Base-by-base conservation (phyloP, 768 basidiomycete species). In the Leccinum truebloodii region DNA sequence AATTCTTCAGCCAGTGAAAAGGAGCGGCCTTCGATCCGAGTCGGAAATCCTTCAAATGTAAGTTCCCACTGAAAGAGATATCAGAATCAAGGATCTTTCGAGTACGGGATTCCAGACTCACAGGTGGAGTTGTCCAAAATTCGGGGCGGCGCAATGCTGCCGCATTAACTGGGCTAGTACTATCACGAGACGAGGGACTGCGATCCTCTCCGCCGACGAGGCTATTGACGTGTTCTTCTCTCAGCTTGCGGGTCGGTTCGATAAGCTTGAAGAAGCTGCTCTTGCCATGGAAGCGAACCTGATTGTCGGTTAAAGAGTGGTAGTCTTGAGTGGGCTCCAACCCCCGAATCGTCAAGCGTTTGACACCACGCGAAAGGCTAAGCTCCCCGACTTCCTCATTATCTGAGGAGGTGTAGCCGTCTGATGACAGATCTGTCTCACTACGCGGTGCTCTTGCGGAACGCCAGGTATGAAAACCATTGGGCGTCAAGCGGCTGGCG, bases 81-180 rank as follows among this genome's bases (percentile, higher is more conserved):
- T 59, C 0, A 41, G 49, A 34, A 41, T 60, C 14, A 28, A 34
- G 13, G 12, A 34, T 35, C 28, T 44, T 24, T 44, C 30, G 35
- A 54, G 52, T 26, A 32, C n/a, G 24, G 49, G 22, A 37, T 12
- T 41, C 16, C 3, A 26, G 46, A 74, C 84, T 62, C 66, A 87
- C 87, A 34, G 75, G 66, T n/a, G 83, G 83, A 49, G 82, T 77
- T n/a, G 69, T 67, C 87, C 87, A 89, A 62, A 83, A 87, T 67
- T 80, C 68, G 0, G 76, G 76, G 22, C 87, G 77, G 32, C 79
- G 74, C 26, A 55, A 63, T 26, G 67, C 63, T 41, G 70, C 67
- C 20, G 61, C 63, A 26, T 69, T 61, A 2, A 63, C 62, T 0
- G 70, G 69, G 32, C 68, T 70, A 13, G 57, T 52, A 7, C 65